Evolutionary conservation across 2,329 filamentous ascomycete genomes (phyloP), one percentile per base, ranked within the genome.

Genomic region (Trichoderma pleuroti): DNA sequence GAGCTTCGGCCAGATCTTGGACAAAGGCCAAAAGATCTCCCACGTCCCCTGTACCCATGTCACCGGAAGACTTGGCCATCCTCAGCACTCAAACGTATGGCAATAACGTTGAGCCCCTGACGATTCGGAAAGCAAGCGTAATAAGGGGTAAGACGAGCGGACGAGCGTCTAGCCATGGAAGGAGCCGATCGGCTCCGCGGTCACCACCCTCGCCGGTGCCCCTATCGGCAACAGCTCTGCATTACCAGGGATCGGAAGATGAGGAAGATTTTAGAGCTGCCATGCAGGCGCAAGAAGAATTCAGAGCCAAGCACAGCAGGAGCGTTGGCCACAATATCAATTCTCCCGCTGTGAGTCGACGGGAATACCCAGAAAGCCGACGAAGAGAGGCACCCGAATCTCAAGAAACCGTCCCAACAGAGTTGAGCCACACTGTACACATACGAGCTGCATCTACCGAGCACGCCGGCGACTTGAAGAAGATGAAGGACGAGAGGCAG

Each of bases 1-100:
- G 92, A 72, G 86, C 86, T 28, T 83, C 86, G 14, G 85, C 87
- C 57, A 87, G 91, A 26, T 91, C 90, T 73, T 93, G 85, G 70
- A 82, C 91, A 73, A 91, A 90, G 77, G 88, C 92, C 21, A 97
- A 97, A 81, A 87, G 92, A 26, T 98, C 95, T 1, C 95, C 95
- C 1, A 97, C 93, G 2, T 98, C 95, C 0, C 95, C 95, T 0
- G 87, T 97, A 2, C 93, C 94, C 4, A 98, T 98, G 94, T 97
- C 94, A 4, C 94, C 94, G 0, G 93, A 97, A 75, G 94, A 98
- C 76, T 79, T 93, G 72, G 88, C 89, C 76, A 90, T 87, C 74
- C 80, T 91, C 63, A 87, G 86, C 73, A 87, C 83, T 1, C 81
- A 77, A 32, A 75, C 76, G 73, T 77, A 65, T 8, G 76, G 78